A percentile compares a stretch with the other conserved stretches of the same genome.
phyloP scores from a whole-genome alignment of 2,329 filamentous ascomycete genomes.

The Didymella segeticola region DNA sequence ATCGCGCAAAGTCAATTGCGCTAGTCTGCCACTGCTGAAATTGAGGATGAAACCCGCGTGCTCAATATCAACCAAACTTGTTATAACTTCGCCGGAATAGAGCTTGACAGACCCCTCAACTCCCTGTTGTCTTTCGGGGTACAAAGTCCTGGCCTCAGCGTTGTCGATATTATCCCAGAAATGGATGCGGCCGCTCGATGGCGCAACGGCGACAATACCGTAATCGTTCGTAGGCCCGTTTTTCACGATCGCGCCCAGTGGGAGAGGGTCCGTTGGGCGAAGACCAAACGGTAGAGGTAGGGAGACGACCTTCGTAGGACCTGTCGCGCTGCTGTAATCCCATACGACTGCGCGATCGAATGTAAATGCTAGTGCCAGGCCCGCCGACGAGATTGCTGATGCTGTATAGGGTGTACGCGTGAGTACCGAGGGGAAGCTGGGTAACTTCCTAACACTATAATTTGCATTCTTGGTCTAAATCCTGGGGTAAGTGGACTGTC shows the following conservation, averaged over 20 bases:
- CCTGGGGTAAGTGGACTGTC: constrained; percentile 14
- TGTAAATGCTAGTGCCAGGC: constrained; percentile 80
- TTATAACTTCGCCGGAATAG: constrained; percentile 78
- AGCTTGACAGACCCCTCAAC: constrained; percentile 79
- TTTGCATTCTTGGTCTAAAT: constrained; percentile 79
- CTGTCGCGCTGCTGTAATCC: constrained; percentile 74
- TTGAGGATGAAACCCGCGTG: constrained; percentile 84
- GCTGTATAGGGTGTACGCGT: constrained; percentile 63
- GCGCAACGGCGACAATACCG: constrained; percentile 85
- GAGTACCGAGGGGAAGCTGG: constrained; percentile 79
- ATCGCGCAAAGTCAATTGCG: constrained; percentile 86
- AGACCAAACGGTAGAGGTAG: constrained; percentile 80
- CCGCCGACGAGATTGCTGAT: constrained; percentile 64
- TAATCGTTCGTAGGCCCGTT: constrained; percentile 80
- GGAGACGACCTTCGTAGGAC: constrained; percentile 74
- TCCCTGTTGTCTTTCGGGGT: constrained; percentile 80
- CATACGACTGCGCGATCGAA: constrained; percentile 85
- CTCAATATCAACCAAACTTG: constrained; percentile 81
- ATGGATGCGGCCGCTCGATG: constrained; percentile 80
- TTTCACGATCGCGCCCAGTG: constrained; percentile 82
- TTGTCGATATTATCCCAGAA: constrained; percentile 97
- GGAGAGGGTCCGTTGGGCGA: constrained; percentile 73
- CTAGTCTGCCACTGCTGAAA: constrained; percentile 84
- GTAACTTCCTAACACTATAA: constrained; percentile 84
- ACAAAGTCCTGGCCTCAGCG: constrained; percentile 82